phyloP scores from a whole-genome alignment of 805 yeast species.

The Ogataea ramenticola region DNA sequence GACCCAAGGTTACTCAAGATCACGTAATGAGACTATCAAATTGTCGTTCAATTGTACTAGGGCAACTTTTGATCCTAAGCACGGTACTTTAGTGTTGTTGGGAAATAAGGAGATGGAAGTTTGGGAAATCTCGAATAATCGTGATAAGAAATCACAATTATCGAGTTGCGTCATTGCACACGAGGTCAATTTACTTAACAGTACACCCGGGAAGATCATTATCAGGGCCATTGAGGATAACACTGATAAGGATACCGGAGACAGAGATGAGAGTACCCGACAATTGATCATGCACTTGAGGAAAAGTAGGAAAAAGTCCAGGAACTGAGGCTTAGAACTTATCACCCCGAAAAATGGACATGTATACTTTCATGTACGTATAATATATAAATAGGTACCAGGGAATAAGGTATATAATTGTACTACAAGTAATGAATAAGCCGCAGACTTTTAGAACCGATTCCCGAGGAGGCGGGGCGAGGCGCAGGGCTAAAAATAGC shows the following conservation, averaged over 20 bases:
- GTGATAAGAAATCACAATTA: conserved; percentile 14
- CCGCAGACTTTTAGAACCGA: no score
- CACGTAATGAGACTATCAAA: conserved; percentile 19
- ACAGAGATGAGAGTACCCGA: no score
- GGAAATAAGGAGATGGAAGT: conserved; percentile 20
- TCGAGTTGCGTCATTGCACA: conserved; percentile 19
- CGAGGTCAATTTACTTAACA: conserved; percentile 16
- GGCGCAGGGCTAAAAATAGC: no score
- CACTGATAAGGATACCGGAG: background rate
- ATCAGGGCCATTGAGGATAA: background rate
- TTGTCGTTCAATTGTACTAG: conserved; percentile 18
- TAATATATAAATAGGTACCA: no score
- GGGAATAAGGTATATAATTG: no score
- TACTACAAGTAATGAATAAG: no score
- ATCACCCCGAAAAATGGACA: no score
- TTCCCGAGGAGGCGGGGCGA: no score
- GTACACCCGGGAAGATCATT: conserved; percentile 21
- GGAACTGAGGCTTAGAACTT: no score
- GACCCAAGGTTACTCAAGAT: conserved; percentile 10
- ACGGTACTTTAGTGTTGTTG: conserved; percentile 11
- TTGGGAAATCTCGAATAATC: conserved; percentile 16
- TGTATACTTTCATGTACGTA: no score
- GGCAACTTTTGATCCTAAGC: conserved; percentile 18
- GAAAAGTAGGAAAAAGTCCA: background rate
- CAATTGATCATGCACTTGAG: conserved; percentile 9